Percentiles rank a stretch among this genome's conserved stretches.
Conservation (phyloP, 2,329 filamentous ascomycete species). For the Alternaria hordeiaustralica region DNA sequence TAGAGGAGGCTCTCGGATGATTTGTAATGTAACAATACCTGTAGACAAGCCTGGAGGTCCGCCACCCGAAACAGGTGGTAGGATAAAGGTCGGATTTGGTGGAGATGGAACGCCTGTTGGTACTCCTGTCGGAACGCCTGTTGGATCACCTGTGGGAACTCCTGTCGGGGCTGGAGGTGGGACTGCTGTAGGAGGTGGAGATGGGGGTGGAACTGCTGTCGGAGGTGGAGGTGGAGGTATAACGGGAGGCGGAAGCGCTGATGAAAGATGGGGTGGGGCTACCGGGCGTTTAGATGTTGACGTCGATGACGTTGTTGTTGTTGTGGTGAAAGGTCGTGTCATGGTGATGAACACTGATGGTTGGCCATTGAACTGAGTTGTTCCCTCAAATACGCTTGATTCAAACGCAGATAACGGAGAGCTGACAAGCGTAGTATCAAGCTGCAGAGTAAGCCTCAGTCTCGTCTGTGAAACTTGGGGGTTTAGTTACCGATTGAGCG, state of each 20-base stretch:
- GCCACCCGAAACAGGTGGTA: background rate
- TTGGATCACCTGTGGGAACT: too few species aligned
- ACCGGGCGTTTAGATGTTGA: too few species aligned
- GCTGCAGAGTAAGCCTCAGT: background rate
- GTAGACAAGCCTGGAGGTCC: background rate
- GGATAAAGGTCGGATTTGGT: background rate
- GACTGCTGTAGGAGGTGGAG: background rate
- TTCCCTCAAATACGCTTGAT: background rate
- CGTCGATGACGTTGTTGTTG: background rate
- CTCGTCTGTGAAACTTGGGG: too few species aligned
- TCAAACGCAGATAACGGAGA: background rate
- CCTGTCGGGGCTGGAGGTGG: background rate
- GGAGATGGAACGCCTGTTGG: background rate
- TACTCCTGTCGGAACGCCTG: too few species aligned
- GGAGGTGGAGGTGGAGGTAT: too few species aligned
- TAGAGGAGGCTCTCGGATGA: too few species aligned
- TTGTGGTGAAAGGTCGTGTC: background rate
- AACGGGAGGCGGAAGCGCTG: too few species aligned
- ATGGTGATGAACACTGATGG: background rate
- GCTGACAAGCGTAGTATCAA: background rate
- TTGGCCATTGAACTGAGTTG: background rate
- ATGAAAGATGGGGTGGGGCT: too few species aligned
- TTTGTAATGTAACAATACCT: background rate
- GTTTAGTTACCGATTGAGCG: background rate
- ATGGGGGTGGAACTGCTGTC: too few species aligned